These are phyloP conservation scores for Rhynchospora breviuscula DNA, from an alignment of 176 grass and related monocot genomes.

Conservation along the genomic window DNA sequence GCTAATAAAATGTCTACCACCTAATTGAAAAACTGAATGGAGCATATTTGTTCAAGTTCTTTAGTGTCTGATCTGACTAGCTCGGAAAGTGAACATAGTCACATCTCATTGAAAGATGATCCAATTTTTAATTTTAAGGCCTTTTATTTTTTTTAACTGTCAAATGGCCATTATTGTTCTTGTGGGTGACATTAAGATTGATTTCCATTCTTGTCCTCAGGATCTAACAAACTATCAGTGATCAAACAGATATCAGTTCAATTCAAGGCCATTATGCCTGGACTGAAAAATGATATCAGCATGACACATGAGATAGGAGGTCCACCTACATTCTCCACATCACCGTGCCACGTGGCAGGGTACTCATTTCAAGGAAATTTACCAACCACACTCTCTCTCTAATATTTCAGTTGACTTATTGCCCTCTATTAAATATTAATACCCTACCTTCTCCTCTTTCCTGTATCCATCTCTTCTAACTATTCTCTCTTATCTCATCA, in stretches of 20 bases:
- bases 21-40: too few species aligned
- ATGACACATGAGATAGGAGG: not conserved
- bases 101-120: too few species aligned
- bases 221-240: too few species aligned
- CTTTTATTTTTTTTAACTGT: too few species aligned
- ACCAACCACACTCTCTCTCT: not conserved
- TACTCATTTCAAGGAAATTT: conserved; percentile 9
- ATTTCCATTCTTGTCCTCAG: too few species aligned
- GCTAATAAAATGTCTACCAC: too few species aligned
- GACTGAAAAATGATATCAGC: not conserved
- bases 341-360: conserved; percentile 12
- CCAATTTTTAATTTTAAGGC: too few species aligned
- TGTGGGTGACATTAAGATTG: too few species aligned
- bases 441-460: conserved; percentile 12
- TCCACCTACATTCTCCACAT: not conserved
- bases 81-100: too few species aligned
- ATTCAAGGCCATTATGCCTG: not conserved
- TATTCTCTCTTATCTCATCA: not conserved
- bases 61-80: too few species aligned
- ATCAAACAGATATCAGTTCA: not conserved
- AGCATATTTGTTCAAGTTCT: too few species aligned
- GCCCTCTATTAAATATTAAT: conserved; percentile 4
- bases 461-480: not conserved
- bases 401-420: conserved; percentile 16
- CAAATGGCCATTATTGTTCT: too few species aligned